A percentile compares a stretch with the other conserved stretches of the same genome.
phyloP scores from a whole-genome alignment of 257 asterid genomes.

The Perilla frutescens region DNA sequence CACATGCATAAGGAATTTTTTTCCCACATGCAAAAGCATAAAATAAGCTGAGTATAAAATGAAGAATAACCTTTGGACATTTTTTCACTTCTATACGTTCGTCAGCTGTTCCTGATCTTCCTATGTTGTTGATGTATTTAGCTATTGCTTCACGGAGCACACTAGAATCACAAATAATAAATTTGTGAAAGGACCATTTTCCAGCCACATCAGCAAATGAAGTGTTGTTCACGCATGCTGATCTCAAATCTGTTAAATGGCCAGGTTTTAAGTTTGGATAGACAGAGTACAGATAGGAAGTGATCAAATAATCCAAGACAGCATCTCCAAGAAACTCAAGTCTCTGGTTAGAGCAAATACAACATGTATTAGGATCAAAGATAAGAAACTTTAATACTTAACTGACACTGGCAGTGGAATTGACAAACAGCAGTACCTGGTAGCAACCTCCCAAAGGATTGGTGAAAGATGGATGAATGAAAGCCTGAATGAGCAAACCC shows the following conservation, averaged over 20 bases:
- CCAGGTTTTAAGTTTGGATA: constrained; percentile 93
- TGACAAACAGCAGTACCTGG: constrained; percentile 59
- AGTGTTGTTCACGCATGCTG: constrained; percentile 70
- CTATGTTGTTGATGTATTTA: constrained; percentile 55
- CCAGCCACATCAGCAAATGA: constrained; percentile 87
- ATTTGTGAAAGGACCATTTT: constrained; percentile 64
- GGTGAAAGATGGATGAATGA: constrained; percentile 90
- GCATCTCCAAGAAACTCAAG: constrained; percentile 99
- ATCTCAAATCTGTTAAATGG: constrained; percentile 93
- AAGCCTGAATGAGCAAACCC: constrained; percentile 96
- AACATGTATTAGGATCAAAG: constrained; percentile 32
- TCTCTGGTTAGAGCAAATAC: constrained; percentile 64
- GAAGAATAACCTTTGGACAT: constrained; percentile 81
- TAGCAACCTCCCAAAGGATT: constrained; percentile 85
- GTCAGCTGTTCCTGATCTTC: constrained; percentile 45
- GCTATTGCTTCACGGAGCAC: constrained; percentile 68
- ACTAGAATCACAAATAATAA: constrained; percentile 66
- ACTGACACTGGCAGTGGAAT: constrained; percentile 22
- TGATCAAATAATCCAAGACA: constrained; percentile 93
- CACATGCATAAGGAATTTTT: background rate
- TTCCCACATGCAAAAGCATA: background rate
- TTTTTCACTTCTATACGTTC: constrained; percentile 57
- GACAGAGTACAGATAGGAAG: constrained; percentile 84
- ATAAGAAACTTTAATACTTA: constrained; percentile 11
- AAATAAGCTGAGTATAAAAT: constrained; percentile 3